phyloP scores from a whole-genome alignment of 257 asterid genomes.

The Gentiana dahurica region DNA sequence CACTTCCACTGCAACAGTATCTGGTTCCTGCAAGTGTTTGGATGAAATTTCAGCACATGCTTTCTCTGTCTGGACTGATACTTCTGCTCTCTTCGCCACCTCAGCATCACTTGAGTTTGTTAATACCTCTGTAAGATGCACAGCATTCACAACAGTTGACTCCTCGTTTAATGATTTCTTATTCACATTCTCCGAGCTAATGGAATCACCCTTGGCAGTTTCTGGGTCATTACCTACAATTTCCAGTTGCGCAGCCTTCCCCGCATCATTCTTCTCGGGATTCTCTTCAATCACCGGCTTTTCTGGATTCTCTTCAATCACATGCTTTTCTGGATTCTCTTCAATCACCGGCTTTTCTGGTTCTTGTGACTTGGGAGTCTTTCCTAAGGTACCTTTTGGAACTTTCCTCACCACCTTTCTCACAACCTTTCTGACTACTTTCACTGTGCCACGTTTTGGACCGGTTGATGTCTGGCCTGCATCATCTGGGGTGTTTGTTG shows the following conservation, averaged over 20 bases:
- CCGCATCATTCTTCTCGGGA: slow-evolving; percentile 1
- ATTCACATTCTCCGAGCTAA: slow-evolving; percentile 1
- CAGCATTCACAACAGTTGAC: slow-evolving; percentile 10
- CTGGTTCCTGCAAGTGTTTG: slow-evolving; percentile 13
- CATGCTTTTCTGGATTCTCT: slow-evolving; percentile 5
- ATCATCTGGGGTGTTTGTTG: slow-evolving; percentile 11
- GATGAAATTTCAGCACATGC: slow-evolving; percentile 11
- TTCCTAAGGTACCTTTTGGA: slow-evolving; percentile 18
- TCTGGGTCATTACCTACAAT: background rate
- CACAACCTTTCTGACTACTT: slow-evolving; percentile 29
- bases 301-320: slow-evolving; percentile 1
- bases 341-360: slow-evolving; percentile 9
- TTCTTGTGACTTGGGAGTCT: slow-evolving; percentile 15
- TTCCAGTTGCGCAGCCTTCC: slow-evolving; percentile 4
- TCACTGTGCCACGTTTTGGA: slow-evolving; percentile 27
- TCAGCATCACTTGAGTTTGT: slow-evolving; percentile 11
- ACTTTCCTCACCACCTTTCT: slow-evolving; percentile 29
- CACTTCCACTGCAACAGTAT: slow-evolving; percentile 11
- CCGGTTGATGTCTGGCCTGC: slow-evolving; percentile 17
- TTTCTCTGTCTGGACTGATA: slow-evolving; percentile 10
- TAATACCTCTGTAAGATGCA: slow-evolving; percentile 15
- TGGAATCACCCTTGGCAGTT: slow-evolving; percentile 10
- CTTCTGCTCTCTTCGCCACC: slow-evolving; percentile 13
- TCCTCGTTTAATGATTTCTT: slow-evolving; percentile 10
- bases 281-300: slow-evolving; percentile 7